A percentile compares a stretch with the other conserved stretches of the same genome.
These are phyloP conservation scores for Neurospora pannonica DNA, from an alignment of 495 filamentous ascomycete species.

Conservation along the genomic window DNA sequence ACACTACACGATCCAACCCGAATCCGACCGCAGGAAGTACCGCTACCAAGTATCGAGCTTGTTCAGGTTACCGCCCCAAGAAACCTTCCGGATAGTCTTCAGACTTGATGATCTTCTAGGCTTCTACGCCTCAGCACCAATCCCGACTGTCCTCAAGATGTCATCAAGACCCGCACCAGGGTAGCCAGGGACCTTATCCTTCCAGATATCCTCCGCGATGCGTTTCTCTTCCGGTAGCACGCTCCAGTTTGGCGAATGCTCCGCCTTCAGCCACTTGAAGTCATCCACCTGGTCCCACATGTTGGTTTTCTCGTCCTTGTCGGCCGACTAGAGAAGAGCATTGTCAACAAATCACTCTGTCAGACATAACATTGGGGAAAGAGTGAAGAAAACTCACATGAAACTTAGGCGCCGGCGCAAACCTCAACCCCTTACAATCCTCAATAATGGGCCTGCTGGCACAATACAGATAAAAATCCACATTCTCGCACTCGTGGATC, in stretches of 20 bases:
- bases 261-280: constrained; percentile 90
- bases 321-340: constrained; percentile 15
- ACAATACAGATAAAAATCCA: constrained; percentile 75
- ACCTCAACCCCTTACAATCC: constrained; percentile 67
- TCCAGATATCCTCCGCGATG: constrained; percentile 58
- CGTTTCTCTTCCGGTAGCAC: constrained; percentile 52
- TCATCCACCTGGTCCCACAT: constrained; percentile 88
- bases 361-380: neutral
- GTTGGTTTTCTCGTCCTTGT: constrained; percentile 38
- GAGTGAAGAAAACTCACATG: constrained; percentile 46
- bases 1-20: neutral
- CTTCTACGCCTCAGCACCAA: constrained; percentile 15
- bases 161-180: constrained; percentile 55
- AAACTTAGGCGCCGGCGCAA: constrained; percentile 59
- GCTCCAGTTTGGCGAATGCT: constrained; percentile 83
- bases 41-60: neutral
- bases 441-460: constrained; percentile 87
- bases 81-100: neutral
- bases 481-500: constrained; percentile 75
- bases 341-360: neutral
- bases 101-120: neutral
- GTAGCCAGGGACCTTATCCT: constrained; percentile 54
- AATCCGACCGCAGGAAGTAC: neutral
- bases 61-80: neutral
- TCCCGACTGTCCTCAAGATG: constrained; percentile 52